Evolutionary conservation across 2,329 filamentous ascomycete species (phyloP).

Genomic region (Pestalotiopsis sp.): DNA sequence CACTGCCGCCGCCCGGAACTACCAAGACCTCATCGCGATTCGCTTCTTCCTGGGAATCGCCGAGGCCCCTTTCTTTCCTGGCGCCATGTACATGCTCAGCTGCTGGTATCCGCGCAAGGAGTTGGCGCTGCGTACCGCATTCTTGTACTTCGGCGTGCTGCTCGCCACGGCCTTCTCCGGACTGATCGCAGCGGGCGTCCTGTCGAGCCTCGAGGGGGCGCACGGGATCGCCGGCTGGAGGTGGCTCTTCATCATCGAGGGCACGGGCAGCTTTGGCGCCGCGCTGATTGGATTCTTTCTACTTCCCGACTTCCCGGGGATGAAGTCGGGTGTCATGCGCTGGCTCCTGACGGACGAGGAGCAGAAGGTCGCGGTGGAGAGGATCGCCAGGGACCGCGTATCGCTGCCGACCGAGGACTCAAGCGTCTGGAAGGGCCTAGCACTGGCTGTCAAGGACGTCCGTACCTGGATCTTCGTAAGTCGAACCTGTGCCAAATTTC

Average conservation of each 20-base stretch:
- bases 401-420: constrained; percentile 39
- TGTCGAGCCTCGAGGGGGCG: constrained; percentile 53
- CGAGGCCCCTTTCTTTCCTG: constrained; percentile 12
- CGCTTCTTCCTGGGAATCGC: constrained; percentile 26
- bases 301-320: constrained; percentile 38
- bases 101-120: constrained; percentile 12
- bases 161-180: constrained; percentile 53
- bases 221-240: constrained; percentile 45
- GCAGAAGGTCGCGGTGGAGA: constrained; percentile 41
- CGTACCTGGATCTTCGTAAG: constrained; percentile 48
- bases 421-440: constrained; percentile 46
- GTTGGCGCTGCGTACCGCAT: constrained; percentile 28
- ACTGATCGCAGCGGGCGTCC: constrained; percentile 58
- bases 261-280: constrained; percentile 60
- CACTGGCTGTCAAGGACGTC: constrained; percentile 48
- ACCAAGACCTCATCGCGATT: constrained; percentile 35
- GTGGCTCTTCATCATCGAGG: constrained; percentile 57
- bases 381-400: constrained; percentile 52
- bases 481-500: background rate
- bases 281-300: constrained; percentile 61
- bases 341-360: constrained; percentile 48
- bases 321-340: constrained; percentile 29
- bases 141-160: constrained; percentile 37
- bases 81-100: constrained; percentile 11
- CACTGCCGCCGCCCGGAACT: constrained; percentile 38